Evolutionary conservation across 371 early-diverging fungal species (phyloP).

Genomic region (Rhizopus sp.): DNA sequence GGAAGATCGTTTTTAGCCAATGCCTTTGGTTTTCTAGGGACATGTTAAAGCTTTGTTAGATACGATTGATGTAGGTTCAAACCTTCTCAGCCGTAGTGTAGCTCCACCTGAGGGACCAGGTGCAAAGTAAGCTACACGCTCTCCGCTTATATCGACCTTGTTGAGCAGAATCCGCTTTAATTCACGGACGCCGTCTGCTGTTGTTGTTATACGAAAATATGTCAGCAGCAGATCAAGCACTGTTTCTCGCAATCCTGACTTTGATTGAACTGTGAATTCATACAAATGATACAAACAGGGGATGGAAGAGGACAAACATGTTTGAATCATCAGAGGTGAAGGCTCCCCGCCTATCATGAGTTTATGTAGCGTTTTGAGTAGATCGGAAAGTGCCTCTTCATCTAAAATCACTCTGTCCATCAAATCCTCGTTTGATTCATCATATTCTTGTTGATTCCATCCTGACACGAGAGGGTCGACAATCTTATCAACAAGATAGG

Average conservation of each 20-base stretch:
- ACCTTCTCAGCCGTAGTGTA: conserved; percentile 48
- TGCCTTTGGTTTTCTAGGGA: conserved; percentile 21
- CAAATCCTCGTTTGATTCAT: conserved; percentile 2
- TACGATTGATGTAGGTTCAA: not conserved
- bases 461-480: conserved; percentile 43
- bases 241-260: conserved; percentile 51
- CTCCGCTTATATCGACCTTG: conserved; percentile 43
- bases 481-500: conserved; percentile 52
- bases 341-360: conserved; percentile 70
- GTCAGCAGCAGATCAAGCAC: conserved; percentile 53
- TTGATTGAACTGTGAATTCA: conserved; percentile 54
- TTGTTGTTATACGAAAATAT: conserved; percentile 57
- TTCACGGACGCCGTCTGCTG: conserved; percentile 49
- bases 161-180: conserved; percentile 58
- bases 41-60: not conserved
- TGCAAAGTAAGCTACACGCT: conserved; percentile 59
- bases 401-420: conserved; percentile 43
- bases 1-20: conserved; percentile 54
- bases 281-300: conserved; percentile 64
- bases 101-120: conserved; percentile 60
- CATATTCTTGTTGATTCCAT: conserved; percentile 29
- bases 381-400: conserved; percentile 41
- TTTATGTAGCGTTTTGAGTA: conserved; percentile 51
- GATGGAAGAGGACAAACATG: conserved; percentile 50
- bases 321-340: conserved; percentile 57